Evolutionary conservation across 176 grass and related monocot species (phyloP), one percentile per base, ranked within the genome.

Genomic region (Elymus sibiricus): DNA sequence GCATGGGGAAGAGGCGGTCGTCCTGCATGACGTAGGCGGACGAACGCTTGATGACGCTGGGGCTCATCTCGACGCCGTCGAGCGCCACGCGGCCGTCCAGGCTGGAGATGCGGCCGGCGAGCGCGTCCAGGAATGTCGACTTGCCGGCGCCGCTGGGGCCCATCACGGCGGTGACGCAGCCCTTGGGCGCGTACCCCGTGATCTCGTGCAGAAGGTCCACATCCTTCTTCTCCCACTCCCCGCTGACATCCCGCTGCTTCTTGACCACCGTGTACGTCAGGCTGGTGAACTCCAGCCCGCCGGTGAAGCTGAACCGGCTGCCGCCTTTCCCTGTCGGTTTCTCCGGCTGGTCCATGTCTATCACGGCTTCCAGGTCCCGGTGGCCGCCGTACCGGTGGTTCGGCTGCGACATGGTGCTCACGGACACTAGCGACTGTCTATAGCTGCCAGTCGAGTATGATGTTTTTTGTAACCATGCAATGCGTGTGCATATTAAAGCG

Each of bases 11-110:
- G 44, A 97, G 76, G 22, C 90, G 81, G 72, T 97, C 94, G 65
- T 97, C 92, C 82, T 97, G 94, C 94, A 94, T 94, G 86, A 97
- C 86, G 76, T 97, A 97, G 39, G 94, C 83, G 12, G 94, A 97
- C 16, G 84, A 88, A 15, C 81, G 88, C 92, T 92, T 97, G 49
- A 97, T 77, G 40, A 92, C 80, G 72, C 75, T 79, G 82, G 89
- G 82, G 62, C 69, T 90, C 79, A 97, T 87, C 70, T 84, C 82
- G 1, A 86, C 84, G 82, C 88, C 90, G 43, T 94, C 90, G 2
- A 94, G 83, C 62, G 88, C 87, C 42, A 92, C 90, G 70, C 82
- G 77, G 34, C 94, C 94, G 64, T 89, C 66, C 22, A 97, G 92
- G 86, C 92, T 94, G 11, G 79, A 53, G 63, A 97, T 94, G 68